Conservation (phyloP, 305 asterid species). For the Euphrasia arctica region DNA sequence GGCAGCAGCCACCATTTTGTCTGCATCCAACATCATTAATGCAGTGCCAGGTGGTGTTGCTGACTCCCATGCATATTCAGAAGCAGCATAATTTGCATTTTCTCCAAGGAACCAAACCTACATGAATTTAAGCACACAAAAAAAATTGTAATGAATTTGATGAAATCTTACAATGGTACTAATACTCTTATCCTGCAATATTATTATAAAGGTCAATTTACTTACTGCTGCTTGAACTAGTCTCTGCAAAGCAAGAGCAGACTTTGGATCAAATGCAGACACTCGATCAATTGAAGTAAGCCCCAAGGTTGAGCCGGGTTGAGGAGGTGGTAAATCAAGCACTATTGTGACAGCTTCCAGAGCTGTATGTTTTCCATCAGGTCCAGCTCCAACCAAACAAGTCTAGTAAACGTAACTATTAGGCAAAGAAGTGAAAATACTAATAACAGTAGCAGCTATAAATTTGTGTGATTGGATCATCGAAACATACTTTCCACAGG, state of each 20-base stretch:
- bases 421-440: slow-evolving; percentile 29
- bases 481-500: slow-evolving; percentile 82
- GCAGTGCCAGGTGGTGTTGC: slow-evolving; percentile 99
- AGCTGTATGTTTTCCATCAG: slow-evolving; percentile 98
- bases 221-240: slow-evolving; percentile 99
- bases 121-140: slow-evolving; percentile 20
- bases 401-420: slow-evolving; percentile 49
- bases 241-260: slow-evolving; percentile 95
- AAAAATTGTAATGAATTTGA: slow-evolving; percentile 7
- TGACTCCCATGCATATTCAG: slow-evolving; percentile 99
- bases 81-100: slow-evolving; percentile 99
- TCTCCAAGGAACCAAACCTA: slow-evolving; percentile 99
- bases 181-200: slow-evolving; percentile 21
- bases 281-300: slow-evolving; percentile 84
- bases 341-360: slow-evolving; percentile 97
- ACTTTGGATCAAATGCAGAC: slow-evolving; percentile 96
- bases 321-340: slow-evolving; percentile 99
- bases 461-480: slow-evolving; percentile 21
- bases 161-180: slow-evolving; percentile 14
- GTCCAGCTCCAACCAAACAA: slow-evolving; percentile 99
- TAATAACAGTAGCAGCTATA: slow-evolving; percentile 16
- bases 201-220: slow-evolving; percentile 17
- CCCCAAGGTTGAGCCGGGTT: slow-evolving; percentile 79
- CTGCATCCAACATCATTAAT: slow-evolving; percentile 98
- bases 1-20: slow-evolving; percentile 99